Evolutionary conservation across 2,329 filamentous ascomycete species (phyloP).

Genomic region (Xylaria hypoxylon): DNA sequence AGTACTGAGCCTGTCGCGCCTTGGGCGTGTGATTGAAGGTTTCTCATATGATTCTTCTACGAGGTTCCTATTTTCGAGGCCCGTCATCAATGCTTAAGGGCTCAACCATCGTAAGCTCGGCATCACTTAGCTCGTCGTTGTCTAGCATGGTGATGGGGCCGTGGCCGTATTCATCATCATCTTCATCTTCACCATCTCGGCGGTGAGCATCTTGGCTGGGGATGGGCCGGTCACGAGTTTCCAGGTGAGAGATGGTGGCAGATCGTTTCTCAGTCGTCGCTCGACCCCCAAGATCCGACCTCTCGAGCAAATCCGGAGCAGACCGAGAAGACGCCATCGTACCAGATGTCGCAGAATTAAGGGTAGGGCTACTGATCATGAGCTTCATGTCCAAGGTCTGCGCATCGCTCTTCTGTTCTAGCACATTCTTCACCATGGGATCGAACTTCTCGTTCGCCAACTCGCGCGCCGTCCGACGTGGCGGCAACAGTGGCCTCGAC

Average conservation of each 20-base stretch:
- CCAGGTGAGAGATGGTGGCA: not conserved
- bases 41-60: conserved; percentile 9
- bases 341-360: conserved; percentile 3
- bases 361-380: conserved; percentile 7
- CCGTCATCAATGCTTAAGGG: conserved; percentile 37
- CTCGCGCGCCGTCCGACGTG: conserved; percentile 38
- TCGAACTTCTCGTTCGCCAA: conserved; percentile 48
- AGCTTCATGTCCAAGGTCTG: conserved; percentile 39
- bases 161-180: conserved; percentile 51
- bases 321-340: conserved; percentile 10
- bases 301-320: not conserved
- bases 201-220: conserved; percentile 1
- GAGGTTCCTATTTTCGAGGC: not conserved
- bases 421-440: conserved; percentile 43
- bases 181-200: conserved; percentile 43
- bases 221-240: not conserved
- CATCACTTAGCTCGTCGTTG: conserved; percentile 51
- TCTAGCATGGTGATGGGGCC: conserved; percentile 54
- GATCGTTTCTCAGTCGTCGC: not conserved
- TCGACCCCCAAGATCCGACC: not conserved
- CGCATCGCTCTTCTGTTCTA: conserved; percentile 44
- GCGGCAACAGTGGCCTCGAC: conserved; percentile 32
- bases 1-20: no score
- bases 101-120: conserved; percentile 47
- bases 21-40: no score